Conservation (phyloP, 352 stramenopile genomes). For the Globisporangium recalcitrans region DNA sequence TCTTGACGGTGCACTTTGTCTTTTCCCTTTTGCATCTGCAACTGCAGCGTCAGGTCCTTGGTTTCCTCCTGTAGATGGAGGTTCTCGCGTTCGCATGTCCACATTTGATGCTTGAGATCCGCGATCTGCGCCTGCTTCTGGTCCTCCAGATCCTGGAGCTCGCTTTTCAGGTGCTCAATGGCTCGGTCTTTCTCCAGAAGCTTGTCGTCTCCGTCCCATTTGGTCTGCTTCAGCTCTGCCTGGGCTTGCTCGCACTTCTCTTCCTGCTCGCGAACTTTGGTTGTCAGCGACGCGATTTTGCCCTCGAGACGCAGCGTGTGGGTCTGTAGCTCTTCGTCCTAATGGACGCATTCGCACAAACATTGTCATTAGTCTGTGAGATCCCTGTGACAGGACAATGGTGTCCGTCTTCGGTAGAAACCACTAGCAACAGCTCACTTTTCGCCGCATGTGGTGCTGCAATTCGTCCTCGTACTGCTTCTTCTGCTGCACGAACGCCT, state of each 20-base stretch:
- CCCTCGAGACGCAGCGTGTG: constrained; percentile 21
- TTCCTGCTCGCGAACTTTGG: constrained; percentile 46
- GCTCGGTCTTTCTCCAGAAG: constrained; percentile 53
- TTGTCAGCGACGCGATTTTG: constrained; percentile 40
- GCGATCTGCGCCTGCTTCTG: constrained; percentile 32
- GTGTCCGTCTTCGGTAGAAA: neutral
- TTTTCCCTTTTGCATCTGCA: constrained; percentile 55
- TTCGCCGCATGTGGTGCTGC: constrained; percentile 35
- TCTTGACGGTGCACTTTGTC: constrained; percentile 58
- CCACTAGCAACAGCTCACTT: constrained; percentile 26
- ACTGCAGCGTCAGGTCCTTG: constrained; percentile 35
- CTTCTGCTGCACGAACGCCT: constrained; percentile 83
- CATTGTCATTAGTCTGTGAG: too few relatives aligned
- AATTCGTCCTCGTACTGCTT: constrained; percentile 70
- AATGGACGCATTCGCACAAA: neutral
- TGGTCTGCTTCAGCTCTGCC: constrained; percentile 51
- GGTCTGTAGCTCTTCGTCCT: constrained; percentile 30
- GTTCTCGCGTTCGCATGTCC: constrained; percentile 35
- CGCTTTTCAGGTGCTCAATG: constrained; percentile 39
- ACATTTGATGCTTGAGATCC: constrained; percentile 55
- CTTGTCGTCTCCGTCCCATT: constrained; percentile 61
- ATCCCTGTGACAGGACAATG: too few relatives aligned
- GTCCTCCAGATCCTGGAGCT: constrained; percentile 56
- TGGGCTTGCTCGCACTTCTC: constrained; percentile 45
- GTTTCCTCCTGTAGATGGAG: constrained; percentile 43